A percentile compares a stretch with the other conserved stretches of the same genome.
Conservation (phyloP, 495 filamentous ascomycete species). For the Letharia columbiana region DNA sequence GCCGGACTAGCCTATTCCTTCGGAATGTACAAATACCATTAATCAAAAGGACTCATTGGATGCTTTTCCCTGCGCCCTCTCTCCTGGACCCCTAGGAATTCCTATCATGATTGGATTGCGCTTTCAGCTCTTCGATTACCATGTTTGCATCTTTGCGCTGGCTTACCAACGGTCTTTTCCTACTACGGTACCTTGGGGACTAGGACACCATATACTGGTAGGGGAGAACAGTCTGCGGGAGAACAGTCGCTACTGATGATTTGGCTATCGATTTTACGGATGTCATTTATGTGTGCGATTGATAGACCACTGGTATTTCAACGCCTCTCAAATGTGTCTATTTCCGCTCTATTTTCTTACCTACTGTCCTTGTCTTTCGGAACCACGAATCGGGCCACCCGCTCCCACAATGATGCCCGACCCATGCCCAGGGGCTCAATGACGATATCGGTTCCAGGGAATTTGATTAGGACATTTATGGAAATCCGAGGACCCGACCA, state of each 20-base stretch:
- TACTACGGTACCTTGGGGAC: not conserved
- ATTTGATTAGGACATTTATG: not conserved
- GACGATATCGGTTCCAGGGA: not conserved
- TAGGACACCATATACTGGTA: not conserved
- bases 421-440: not conserved
- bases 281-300: not conserved
- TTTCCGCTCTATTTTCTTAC: no score
- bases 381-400: not conserved
- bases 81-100: not conserved
- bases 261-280: not conserved
- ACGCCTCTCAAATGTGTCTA: not conserved
- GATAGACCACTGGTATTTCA: not conserved
- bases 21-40: not conserved
- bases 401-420: not conserved
- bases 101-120: not conserved
- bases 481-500: not conserved
- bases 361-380: not conserved
- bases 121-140: not conserved
- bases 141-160: not conserved
- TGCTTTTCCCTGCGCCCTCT: not conserved
- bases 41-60: not conserved
- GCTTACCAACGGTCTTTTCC: not conserved
- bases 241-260: not conserved
- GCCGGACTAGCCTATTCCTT: not conserved
- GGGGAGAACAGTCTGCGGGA: not conserved